Evolutionary conservation across 768 basidiomycete species (phyloP).

Genomic region (Roridomyces roridus): DNA sequence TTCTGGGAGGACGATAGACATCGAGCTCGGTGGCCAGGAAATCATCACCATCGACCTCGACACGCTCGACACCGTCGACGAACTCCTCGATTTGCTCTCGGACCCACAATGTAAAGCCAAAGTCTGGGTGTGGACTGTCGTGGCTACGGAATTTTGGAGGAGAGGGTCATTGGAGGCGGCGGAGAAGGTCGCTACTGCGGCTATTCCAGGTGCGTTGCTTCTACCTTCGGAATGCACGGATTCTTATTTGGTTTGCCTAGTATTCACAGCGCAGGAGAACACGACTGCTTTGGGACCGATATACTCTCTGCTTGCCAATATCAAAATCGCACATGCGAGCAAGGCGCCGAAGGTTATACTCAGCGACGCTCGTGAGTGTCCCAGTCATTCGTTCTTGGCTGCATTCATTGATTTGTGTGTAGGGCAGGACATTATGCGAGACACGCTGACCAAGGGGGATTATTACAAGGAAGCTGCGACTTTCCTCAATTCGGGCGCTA

Average conservation of each 20-base stretch:
- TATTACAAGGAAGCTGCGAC: constrained; percentile 74
- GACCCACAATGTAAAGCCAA: constrained; percentile 68
- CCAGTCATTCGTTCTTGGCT: constrained; percentile 3
- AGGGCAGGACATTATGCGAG: constrained; percentile 71
- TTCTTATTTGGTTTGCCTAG: constrained; percentile 39
- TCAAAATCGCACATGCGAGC: constrained; percentile 80
- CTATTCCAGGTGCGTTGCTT: constrained; percentile 62
- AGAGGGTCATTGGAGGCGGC: constrained; percentile 77
- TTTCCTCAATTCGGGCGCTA: constrained; percentile 69
- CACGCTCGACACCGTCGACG: constrained; percentile 80
- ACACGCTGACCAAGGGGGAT: constrained; percentile 69
- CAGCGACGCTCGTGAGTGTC: constrained; percentile 70
- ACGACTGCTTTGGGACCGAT: constrained; percentile 68
- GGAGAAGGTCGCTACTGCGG: constrained; percentile 74
- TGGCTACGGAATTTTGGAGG: constrained; percentile 90
- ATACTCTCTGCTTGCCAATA: constrained; percentile 84
- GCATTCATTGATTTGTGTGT: constrained; percentile 5
- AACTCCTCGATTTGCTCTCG: constrained; percentile 73
- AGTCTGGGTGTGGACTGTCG: constrained; percentile 76
- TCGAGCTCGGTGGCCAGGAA: constrained; percentile 83
- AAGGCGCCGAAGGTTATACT: constrained; percentile 85
- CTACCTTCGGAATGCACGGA: constrained; percentile 7
- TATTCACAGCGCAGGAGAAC: constrained; percentile 56
- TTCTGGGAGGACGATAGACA: constrained; percentile 67
- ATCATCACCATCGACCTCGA: constrained; percentile 91